These are phyloP conservation scores for Mucor lusitanicus DNA, from an alignment of 371 early-diverging fungal genomes.

Conservation along the genomic window DNA sequence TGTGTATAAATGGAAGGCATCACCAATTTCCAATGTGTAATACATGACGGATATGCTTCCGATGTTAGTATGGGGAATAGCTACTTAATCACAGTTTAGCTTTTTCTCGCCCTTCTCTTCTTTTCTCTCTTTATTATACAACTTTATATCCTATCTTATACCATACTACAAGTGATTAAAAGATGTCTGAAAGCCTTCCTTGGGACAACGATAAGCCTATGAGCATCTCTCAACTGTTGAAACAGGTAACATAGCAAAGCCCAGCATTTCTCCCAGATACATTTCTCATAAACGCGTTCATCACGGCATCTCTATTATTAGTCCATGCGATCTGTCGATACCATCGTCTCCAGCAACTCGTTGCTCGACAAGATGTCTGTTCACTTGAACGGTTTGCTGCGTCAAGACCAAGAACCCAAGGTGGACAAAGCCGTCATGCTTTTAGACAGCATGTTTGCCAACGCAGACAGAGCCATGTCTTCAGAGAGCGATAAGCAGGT, in stretches of 20 bases:
- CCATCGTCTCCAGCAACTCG: neutral
- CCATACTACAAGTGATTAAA: neutral
- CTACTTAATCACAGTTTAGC: neutral
- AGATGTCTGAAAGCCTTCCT: constrained; percentile 22
- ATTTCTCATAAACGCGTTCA: neutral
- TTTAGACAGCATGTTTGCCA: constrained; percentile 36
- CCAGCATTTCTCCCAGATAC: too few relatives aligned
- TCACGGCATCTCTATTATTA: neutral
- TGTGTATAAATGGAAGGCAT: neutral
- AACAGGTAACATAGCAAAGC: constrained; percentile 12
- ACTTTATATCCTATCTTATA: neutral
- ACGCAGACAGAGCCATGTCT: constrained; percentile 41
- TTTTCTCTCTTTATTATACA: neutral
- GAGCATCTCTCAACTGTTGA: constrained; percentile 23
- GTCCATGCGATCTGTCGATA: constrained; percentile 30
- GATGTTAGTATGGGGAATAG: neutral
- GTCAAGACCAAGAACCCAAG: constrained; percentile 9
- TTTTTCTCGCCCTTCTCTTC: too few relatives aligned
- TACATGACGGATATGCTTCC: neutral
- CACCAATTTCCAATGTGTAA: neutral
- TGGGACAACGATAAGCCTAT: constrained; percentile 23
- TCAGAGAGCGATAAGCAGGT: constrained; percentile 45
- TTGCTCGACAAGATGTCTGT: constrained; percentile 24
- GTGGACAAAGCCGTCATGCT: constrained; percentile 12
- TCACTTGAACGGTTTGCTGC: constrained; percentile 23